Evolutionary conservation across 2,329 filamentous ascomycete genomes (phyloP), one percentile per base, ranked within the genome.

Genomic region (Raffaelea ambrosiae): DNA sequence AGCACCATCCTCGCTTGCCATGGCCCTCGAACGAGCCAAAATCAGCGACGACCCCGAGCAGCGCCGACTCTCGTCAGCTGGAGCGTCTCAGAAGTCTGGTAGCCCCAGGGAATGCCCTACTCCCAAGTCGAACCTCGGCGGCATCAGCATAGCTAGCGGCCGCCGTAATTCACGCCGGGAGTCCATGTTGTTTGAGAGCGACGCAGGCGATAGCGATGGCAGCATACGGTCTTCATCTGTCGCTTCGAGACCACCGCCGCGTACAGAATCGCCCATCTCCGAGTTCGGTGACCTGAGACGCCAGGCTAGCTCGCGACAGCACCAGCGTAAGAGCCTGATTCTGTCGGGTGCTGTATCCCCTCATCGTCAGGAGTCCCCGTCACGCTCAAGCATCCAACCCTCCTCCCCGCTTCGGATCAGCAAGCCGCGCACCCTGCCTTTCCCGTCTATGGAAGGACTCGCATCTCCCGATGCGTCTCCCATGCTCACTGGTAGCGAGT

Each of bases 81-180:
- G 86, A 21, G 80, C 81, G 23, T 95, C 89, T 2, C 91, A 87
- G 1, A 77, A 87, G 53, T 95, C 93, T 3, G 93, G 81, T 61
- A 98, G 93, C 61, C 93, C 93, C 0, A 83, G 83, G 62, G 90
- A 94, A 64, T 93, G 88, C 52, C 86, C 87, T 11, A 98, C 93
- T 3, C 93, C 93, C 11, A 83, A 88, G 53, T 97, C 91, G 0
- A 83, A 91, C 58, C 81, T 78, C 41, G 79, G 78, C 23, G 68
- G 72, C 9, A 59, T 72, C 44, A 79, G 76, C 53, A 67, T 84
- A 16, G 65, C 83, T 5, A 38, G 35, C 4, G 72, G 75, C 8
- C 79, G 78, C 45, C 75, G 71, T 22, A 65, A 86, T 47, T 84
- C 82, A 47, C 86, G 90, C 47, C 79, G 89, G 23, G 83, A 83